phyloP scores from a whole-genome alignment of 345 rosid species.

The Citrus glauca region DNA sequence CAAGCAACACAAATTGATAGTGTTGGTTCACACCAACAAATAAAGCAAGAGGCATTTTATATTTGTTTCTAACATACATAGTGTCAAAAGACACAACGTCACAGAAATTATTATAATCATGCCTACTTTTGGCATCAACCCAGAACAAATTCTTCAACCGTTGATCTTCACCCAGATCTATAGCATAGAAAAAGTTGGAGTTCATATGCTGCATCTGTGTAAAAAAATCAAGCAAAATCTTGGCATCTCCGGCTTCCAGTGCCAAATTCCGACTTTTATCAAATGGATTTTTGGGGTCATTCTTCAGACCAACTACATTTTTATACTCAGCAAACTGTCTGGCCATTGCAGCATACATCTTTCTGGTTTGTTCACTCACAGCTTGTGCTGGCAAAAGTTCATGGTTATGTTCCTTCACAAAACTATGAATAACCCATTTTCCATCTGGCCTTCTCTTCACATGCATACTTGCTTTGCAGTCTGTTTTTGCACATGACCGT shows the following conservation, averaged over 20 bases:
- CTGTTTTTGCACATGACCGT: slow-evolving; percentile 53
- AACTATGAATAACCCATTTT: slow-evolving; percentile 58
- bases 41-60: slow-evolving; percentile 55
- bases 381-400: slow-evolving; percentile 69
- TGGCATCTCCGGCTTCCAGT: slow-evolving; percentile 44
- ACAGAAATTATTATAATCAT: slow-evolving; percentile 42
- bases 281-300: slow-evolving; percentile 35
- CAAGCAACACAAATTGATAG: slow-evolving; percentile 51
- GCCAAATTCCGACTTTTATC: slow-evolving; percentile 38
- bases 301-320: slow-evolving; percentile 45
- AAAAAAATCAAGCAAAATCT: slow-evolving; percentile 42
- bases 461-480: slow-evolving; percentile 73
- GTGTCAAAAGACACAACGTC: slow-evolving; percentile 54
- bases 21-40: slow-evolving; percentile 61
- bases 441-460: slow-evolving; percentile 63
- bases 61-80: slow-evolving; percentile 39
- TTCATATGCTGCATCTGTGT: slow-evolving; percentile 40
- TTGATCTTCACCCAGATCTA: slow-evolving; percentile 52
- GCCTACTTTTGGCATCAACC: slow-evolving; percentile 62
- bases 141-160: slow-evolving; percentile 46
- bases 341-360: slow-evolving; percentile 63
- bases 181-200: slow-evolving; percentile 53
- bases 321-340: slow-evolving; percentile 54
- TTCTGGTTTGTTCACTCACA: slow-evolving; percentile 58
- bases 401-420: slow-evolving; percentile 62